Conservation (phyloP, 257 asterid genomes). For the Nicotiana sylvestris region DNA sequence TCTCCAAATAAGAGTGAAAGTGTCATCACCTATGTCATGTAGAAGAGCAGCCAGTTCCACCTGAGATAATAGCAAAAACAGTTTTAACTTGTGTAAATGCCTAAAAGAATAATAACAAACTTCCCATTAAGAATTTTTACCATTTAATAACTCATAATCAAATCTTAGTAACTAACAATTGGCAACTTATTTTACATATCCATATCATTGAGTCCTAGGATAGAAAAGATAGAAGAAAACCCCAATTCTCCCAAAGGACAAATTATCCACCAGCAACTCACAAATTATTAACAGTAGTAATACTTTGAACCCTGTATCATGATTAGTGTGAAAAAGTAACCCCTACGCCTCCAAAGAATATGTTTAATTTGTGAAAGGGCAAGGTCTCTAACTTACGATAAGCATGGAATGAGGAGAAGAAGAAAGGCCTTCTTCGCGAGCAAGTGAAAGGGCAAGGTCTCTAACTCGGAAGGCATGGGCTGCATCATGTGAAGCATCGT, state of each 20-base stretch:
- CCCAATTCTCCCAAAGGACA: neutral
- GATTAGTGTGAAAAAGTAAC: too few species aligned
- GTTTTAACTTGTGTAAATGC: constrained; percentile 11
- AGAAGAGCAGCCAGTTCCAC: constrained; percentile 97
- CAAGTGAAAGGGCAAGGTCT: constrained; percentile 87
- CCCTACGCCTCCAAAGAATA: too few species aligned
- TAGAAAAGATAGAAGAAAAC: neutral
- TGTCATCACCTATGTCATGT: constrained; percentile 71
- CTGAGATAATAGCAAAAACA: constrained; percentile 33
- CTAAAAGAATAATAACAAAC: neutral
- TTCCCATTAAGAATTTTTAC: too few species aligned
- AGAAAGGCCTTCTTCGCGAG: constrained; percentile 60
- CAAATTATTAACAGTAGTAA: too few species aligned
- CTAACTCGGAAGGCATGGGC: constrained; percentile 92
- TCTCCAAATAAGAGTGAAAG: constrained; percentile 3
- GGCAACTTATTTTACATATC: too few species aligned
- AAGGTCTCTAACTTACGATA: constrained; percentile 28
- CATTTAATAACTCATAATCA: too few species aligned
- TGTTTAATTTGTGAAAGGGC: too few species aligned
- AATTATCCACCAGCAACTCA: neutral
- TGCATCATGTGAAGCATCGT: constrained; percentile 93
- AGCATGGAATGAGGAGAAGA: constrained; percentile 53
- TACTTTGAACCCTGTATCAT: too few species aligned
- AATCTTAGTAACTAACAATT: too few species aligned
- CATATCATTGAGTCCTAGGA: too few species aligned